Evolutionary conservation across 2,329 filamentous ascomycete genomes (phyloP), one percentile per base, ranked within the genome.

Genomic region (Hymenoscyphus fructigenus): DNA sequence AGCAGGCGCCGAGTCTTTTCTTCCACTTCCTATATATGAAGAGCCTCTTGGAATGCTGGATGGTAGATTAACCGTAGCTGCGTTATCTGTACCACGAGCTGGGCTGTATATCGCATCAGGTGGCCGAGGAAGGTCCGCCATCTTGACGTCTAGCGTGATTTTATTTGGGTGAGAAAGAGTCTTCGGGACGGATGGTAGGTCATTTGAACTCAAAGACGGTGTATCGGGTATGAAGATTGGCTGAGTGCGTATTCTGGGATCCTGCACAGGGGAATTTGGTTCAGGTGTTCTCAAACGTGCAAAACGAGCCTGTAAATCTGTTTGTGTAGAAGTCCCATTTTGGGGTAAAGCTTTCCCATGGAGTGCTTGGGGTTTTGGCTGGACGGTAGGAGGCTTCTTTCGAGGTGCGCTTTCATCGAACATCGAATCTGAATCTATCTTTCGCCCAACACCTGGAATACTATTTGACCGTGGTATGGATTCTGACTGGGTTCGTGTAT

Each of bases 351-450:
- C 79, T 53, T 88, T 87, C 0, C 88, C 88, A 70, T 89, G 87
- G 2, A 92, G 79, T 4, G 83, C 83, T 61, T 86, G 81, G 0
- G 90, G 90, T 69, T 92, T 92, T 2, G 89, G 89, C 28, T 88
- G 85, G 9, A 90, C 78, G 4, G 74, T 68, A 10, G 80, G 77
- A 7, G 80, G 77, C 66, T 74, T 74, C 62, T 70, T 67, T 56
- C 68, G 65, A 58, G 67, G 53, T 57, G 65, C 1, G 83, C 83
- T 66, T 81, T 85, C 32, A 74, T 64, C 70, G 14, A 60, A 32
- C 15, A n/a, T 28, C 2, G 44, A 4, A 55, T 61, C 28, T 17
- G 12, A n/a, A n/a, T 59, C 57, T 2, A 36, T 34, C 20, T 20
- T 38, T 12, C 34, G 57, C n/a, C 47, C 50, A 36, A 36, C 34